Percentiles rank a stretch among this genome's conserved stretches.
phyloP scores from a whole-genome alignment of 441 rosid genomes.

The Adansonia gregorii region DNA sequence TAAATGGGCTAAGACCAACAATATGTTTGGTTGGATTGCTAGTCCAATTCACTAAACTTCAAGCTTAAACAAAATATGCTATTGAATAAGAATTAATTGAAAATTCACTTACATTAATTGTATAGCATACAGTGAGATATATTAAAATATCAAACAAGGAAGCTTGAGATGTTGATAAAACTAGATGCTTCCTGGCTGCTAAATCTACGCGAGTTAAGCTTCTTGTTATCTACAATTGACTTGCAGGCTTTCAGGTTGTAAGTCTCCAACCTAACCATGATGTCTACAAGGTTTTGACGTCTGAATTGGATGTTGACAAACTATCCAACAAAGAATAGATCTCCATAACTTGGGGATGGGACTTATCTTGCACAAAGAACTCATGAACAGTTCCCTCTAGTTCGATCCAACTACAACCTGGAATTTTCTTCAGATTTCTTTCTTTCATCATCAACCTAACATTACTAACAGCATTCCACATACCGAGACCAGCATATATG shows the following conservation, averaged over 20 bases:
- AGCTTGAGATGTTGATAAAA: neutral
- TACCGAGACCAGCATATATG: slow-evolving; percentile 58
- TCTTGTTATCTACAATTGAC: slow-evolving; percentile 18
- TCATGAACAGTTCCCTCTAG: slow-evolving; percentile 69
- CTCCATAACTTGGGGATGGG: slow-evolving; percentile 48
- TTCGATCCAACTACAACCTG: slow-evolving; percentile 71
- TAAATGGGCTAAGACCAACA: neutral
- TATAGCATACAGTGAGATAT: neutral
- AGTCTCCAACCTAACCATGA: slow-evolving; percentile 12
- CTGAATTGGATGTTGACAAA: slow-evolving; percentile 29
- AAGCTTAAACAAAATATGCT: too few species aligned
- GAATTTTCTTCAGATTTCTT: slow-evolving; percentile 50
- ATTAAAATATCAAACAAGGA: neutral
- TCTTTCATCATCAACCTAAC: slow-evolving; percentile 58
- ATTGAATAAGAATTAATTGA: neutral
- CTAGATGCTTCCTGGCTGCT: neutral
- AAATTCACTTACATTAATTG: neutral
- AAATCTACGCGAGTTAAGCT: neutral
- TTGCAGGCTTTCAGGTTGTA: neutral
- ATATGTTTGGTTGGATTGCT: too few species aligned
- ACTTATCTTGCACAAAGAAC: slow-evolving; percentile 59
- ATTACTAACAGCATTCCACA: slow-evolving; percentile 55
- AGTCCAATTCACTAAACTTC: too few species aligned
- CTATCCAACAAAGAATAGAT: slow-evolving; percentile 48
- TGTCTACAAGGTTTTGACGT: slow-evolving; percentile 26